Percentiles rank a stretch among this genome's conserved stretches.
Evolutionary conservation across 345 rosid genomes (phyloP).

Genomic region (Sonneratia caseolaris): DNA sequence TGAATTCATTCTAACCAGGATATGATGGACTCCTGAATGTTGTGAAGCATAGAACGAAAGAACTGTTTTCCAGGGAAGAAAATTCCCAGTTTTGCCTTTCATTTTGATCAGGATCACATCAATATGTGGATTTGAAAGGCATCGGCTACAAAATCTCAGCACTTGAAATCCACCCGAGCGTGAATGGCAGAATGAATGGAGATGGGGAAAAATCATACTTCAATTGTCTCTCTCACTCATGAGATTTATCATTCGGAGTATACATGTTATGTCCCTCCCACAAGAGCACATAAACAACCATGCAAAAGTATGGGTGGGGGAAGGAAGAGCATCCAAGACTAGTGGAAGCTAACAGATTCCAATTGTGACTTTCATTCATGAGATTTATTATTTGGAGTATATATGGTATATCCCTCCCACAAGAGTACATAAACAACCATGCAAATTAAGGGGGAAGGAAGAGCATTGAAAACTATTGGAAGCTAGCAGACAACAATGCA

Average conservation of each 20-base stretch:
- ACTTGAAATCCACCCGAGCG: background rate
- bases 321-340: background rate
- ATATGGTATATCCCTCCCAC: constrained; percentile 3
- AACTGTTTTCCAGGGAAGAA: too few species aligned
- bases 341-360: constrained; percentile 1
- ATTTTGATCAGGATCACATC: too few species aligned
- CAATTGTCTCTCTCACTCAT: background rate
- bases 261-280: background rate
- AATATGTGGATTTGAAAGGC: background rate
- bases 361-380: constrained; percentile 1
- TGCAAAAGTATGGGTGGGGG: background rate
- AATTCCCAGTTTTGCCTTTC: too few species aligned
- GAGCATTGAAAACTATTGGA: background rate
- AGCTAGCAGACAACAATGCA: background rate
- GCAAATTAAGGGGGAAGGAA: background rate
- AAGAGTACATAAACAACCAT: background rate
- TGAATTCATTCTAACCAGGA: too few species aligned
- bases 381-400: background rate
- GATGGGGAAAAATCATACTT: background rate
- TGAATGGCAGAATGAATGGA: background rate
- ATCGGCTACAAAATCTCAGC: background rate
- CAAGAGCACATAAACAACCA: background rate
- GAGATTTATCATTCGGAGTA: background rate
- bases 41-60: too few species aligned
- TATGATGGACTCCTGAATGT: too few species aligned